Evolutionary conservation across 192 early-diverging fungal genomes (phyloP).

Genomic region (Rhizoclosmatium sp.): DNA sequence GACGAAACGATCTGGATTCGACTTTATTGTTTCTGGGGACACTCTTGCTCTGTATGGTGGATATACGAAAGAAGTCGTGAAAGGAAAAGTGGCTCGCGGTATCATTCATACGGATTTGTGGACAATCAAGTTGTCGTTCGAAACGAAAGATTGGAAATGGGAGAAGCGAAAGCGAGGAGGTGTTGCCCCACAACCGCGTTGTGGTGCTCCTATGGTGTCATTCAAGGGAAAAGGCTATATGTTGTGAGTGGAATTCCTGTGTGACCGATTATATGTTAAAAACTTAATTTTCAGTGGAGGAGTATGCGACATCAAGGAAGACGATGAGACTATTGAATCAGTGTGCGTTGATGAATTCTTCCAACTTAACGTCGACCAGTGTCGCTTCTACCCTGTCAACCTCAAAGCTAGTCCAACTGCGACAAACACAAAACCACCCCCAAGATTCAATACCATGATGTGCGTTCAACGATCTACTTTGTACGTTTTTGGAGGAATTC

Average conservation of each 20-base stretch:
- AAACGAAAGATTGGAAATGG: slow-evolving; percentile 65
- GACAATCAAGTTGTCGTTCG: slow-evolving; percentile 67
- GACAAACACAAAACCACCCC: slow-evolving; percentile 57
- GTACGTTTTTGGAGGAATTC: slow-evolving; percentile 71
- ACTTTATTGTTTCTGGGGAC: slow-evolving; percentile 62
- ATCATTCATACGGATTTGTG: slow-evolving; percentile 62
- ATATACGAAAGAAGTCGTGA: slow-evolving; percentile 68
- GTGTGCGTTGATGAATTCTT: slow-evolving; percentile 62
- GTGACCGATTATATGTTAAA: not conserved
- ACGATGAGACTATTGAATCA: slow-evolving; percentile 67
- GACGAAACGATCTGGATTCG: slow-evolving; percentile 67
- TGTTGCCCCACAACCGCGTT: slow-evolving; percentile 38
- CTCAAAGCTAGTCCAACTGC: slow-evolving; percentile 35
- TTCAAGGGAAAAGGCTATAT: slow-evolving; percentile 68
- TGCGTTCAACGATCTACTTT: slow-evolving; percentile 60
- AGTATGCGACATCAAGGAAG: slow-evolving; percentile 71
- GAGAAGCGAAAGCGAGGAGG: slow-evolving; percentile 68
- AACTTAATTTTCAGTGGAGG: slow-evolving; percentile 54
- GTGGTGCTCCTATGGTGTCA: slow-evolving; percentile 63
- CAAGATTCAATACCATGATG: slow-evolving; percentile 76
- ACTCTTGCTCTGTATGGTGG: slow-evolving; percentile 72
- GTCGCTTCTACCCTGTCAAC: slow-evolving; percentile 68
- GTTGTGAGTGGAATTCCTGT: slow-evolving; percentile 45
- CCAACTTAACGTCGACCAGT: slow-evolving; percentile 64
- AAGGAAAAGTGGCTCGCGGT: slow-evolving; percentile 65